Percentiles rank a stretch among this genome's conserved stretches.
These are phyloP conservation scores for Thamnidium elegans DNA, from an alignment of 192 early-diverging fungal genomes.

Conservation along the genomic window DNA sequence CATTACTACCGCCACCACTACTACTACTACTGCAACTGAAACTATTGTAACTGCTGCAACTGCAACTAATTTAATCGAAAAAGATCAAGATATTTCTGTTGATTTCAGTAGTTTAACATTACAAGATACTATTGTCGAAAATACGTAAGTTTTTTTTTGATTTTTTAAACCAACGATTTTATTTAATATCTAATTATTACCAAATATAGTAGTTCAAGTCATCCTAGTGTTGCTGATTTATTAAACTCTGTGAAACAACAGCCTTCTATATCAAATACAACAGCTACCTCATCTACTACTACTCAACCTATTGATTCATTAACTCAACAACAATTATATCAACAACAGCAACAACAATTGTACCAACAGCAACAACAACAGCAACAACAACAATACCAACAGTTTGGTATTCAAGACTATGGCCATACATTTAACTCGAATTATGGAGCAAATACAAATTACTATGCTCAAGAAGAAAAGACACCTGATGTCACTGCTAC, in stretches of 20 bases:
- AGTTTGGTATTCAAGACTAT: conserved; percentile 43
- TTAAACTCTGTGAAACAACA: neutral
- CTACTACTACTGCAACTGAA: neutral
- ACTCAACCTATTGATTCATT: neutral
- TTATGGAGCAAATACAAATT: conserved; percentile 5
- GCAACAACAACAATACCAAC: conserved; percentile 36
- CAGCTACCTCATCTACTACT: neutral
- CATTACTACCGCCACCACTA: neutral
- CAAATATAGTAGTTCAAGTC: too few species aligned
- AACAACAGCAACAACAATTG: neutral
- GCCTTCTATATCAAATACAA: neutral
- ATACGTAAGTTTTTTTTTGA: too few species aligned
- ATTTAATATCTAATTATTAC: too few species aligned
- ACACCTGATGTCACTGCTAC: too few species aligned
- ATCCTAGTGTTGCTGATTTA: too few species aligned
- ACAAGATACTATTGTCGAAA: too few species aligned
- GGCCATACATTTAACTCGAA: conserved; percentile 46
- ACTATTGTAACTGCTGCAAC: neutral
- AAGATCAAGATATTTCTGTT: too few species aligned
- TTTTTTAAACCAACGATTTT: too few species aligned
- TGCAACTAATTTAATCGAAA: neutral
- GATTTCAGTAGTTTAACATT: too few species aligned
- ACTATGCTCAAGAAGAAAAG: too few species aligned
- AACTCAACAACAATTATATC: neutral
- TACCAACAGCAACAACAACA: neutral